phyloP scores from a whole-genome alignment of 2,329 filamentous ascomycete genomes.

The Fusarium sp. region DNA sequence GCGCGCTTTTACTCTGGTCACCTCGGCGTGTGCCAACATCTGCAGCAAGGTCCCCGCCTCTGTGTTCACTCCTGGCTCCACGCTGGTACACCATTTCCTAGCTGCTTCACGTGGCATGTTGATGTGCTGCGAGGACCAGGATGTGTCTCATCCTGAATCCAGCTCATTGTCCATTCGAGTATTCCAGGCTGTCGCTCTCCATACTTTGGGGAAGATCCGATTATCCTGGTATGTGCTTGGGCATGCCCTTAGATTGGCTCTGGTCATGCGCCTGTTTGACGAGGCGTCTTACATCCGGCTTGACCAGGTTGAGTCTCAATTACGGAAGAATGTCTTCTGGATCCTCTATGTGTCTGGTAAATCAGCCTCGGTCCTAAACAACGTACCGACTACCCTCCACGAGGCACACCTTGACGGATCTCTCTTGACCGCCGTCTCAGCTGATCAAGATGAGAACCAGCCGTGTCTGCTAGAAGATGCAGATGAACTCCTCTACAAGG shows the following conservation, averaged over 20 bases:
- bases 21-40: not conserved
- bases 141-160: not conserved
- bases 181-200: not conserved
- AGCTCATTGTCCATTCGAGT: not conserved
- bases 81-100: not conserved
- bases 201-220: not conserved
- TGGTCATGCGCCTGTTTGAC: not conserved
- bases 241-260: not conserved
- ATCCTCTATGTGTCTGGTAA: not conserved
- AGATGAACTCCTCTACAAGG: not conserved
- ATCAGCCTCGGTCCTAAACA: not conserved
- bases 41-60: not conserved
- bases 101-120: not conserved
- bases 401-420: not conserved
- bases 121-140: not conserved
- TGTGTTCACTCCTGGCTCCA: not conserved
- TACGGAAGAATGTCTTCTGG: not conserved
- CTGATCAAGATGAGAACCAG: not conserved
- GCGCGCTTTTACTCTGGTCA: not conserved
- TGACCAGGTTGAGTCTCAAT: not conserved
- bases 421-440: not conserved
- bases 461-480: not conserved
- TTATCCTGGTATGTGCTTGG: not conserved
- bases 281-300: not conserved
- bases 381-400: not conserved